Percentiles rank a stretch among this genome's conserved stretches.
Conservation (phyloP, 2,329 filamentous ascomycete genomes). For the Neofusicoccum ribis region DNA sequence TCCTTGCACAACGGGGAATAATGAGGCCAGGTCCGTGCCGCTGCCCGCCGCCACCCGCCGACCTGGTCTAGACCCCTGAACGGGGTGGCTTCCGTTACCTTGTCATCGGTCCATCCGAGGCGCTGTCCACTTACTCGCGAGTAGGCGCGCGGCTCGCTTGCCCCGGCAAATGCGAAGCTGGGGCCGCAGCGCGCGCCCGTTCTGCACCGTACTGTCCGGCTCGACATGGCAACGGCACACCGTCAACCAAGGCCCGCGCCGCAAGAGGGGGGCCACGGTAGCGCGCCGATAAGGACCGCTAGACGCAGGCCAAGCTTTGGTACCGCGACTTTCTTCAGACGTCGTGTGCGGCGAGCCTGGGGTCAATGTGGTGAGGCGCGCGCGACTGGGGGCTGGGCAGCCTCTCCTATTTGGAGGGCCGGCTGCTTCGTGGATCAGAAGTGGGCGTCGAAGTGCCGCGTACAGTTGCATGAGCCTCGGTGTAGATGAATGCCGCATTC, state of each 20-base stretch:
- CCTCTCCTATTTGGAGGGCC: too few species aligned
- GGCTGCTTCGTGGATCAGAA: too few species aligned
- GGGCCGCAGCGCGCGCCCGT: background rate
- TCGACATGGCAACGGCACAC: background rate
- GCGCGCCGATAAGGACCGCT: background rate
- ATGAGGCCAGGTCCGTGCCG: background rate
- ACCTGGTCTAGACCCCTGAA: conserved; percentile 1
- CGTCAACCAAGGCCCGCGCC: background rate
- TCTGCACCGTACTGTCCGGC: background rate
- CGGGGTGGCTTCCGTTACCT: background rate
- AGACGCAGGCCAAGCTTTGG: background rate
- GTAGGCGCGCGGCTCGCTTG: background rate
- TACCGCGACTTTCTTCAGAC: background rate
- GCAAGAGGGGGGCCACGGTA: background rate
- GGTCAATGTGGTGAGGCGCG: too few species aligned
- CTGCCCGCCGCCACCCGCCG: background rate
- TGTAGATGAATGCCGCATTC: background rate
- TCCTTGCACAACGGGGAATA: background rate
- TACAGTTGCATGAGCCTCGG: background rate
- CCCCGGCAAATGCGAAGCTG: background rate
- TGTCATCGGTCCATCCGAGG: background rate
- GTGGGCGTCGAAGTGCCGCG: background rate
- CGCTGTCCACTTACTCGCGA: background rate
- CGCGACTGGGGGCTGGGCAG: too few species aligned
- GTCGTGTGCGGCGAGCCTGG: background rate